phyloP scores from a whole-genome alignment of 306 rosid genomes.

The Trifolium fragiferum region DNA sequence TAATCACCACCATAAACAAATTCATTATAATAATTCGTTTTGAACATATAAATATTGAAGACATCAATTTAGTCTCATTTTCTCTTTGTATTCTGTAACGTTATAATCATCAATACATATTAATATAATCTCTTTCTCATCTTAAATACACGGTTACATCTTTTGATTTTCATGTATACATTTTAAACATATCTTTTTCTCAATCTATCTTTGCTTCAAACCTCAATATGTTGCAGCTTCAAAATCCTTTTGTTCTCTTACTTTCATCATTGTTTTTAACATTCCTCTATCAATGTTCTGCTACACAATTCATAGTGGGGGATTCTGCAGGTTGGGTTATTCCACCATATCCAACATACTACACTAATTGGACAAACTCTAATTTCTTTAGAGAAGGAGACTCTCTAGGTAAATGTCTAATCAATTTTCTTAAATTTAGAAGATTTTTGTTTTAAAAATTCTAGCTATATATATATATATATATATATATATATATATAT shows the following conservation, averaged over 20 bases:
- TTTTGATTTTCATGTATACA: slow-evolving; percentile 11
- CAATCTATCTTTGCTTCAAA: slow-evolving; percentile 13
- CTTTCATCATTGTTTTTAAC: slow-evolving; percentile 40
- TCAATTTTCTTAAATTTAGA: slow-evolving; percentile 13
- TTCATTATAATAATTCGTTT: slow-evolving; percentile 23
- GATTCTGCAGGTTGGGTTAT: slow-evolving; percentile 50
- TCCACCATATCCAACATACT: slow-evolving; percentile 53
- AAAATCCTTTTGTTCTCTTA: slow-evolving; percentile 34
- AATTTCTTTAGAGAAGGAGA: slow-evolving; percentile 44
- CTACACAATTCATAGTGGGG: slow-evolving; percentile 44
- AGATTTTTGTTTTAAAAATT: not conserved
- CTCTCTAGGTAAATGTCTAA: slow-evolving; percentile 43
- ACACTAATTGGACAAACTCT: slow-evolving; percentile 45
- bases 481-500: not conserved
- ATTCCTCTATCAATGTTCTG: slow-evolving; percentile 40
- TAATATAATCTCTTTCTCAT: not conserved
- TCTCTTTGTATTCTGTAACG: slow-evolving; percentile 38
- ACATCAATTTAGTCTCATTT: slow-evolving; percentile 19
- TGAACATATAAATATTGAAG: slow-evolving; percentile 1
- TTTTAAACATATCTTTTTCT: slow-evolving; percentile 5
- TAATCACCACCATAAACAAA: slow-evolving; percentile 19
- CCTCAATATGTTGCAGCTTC: slow-evolving; percentile 43
- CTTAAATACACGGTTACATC: slow-evolving; percentile 31
- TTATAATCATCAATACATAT: slow-evolving; percentile 13
- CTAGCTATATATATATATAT: slow-evolving; percentile 22